A percentile compares a stretch with the other conserved stretches of the same genome.
Evolutionary conservation across 305 asterid genomes (phyloP).

Genomic region (Fraxinus latifolia): DNA sequence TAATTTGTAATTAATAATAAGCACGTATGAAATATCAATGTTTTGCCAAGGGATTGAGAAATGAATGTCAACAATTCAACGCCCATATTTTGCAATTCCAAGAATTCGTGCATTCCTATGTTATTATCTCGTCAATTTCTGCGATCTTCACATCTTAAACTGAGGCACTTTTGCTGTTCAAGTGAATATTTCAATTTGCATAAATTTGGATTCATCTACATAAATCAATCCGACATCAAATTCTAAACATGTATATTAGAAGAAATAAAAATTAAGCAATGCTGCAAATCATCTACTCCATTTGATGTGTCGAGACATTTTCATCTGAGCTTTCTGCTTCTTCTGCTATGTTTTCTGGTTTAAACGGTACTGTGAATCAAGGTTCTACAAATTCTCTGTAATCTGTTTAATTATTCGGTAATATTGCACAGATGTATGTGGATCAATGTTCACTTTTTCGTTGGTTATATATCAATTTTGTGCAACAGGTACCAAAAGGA

Average conservation of each 20-base stretch:
- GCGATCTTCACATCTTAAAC: neutral
- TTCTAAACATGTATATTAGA: neutral
- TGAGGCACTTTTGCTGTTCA: neutral
- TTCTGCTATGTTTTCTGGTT: neutral
- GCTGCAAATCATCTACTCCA: neutral
- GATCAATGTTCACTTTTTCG: neutral
- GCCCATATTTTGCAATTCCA: neutral
- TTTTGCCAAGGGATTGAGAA: neutral
- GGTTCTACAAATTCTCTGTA: neutral
- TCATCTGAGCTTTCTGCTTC: neutral
- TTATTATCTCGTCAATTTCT: neutral
- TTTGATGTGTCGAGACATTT: neutral
- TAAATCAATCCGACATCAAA: neutral
- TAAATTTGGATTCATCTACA: neutral
- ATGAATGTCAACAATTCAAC: neutral
- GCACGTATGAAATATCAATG: neutral
- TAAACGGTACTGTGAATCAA: neutral
- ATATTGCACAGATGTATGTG: neutral
- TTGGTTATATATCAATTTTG: neutral
- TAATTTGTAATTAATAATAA: neutral
- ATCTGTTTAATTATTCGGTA: neutral
- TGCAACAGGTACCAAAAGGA: slow-evolving; percentile 80
- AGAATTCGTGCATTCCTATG: neutral
- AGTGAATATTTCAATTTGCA: neutral
- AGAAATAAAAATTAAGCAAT: neutral